A percentile compares a stretch with the other conserved stretches of the same genome.
Conservation (phyloP, 305 asterid species). For the Solanum hybrid region DNA sequence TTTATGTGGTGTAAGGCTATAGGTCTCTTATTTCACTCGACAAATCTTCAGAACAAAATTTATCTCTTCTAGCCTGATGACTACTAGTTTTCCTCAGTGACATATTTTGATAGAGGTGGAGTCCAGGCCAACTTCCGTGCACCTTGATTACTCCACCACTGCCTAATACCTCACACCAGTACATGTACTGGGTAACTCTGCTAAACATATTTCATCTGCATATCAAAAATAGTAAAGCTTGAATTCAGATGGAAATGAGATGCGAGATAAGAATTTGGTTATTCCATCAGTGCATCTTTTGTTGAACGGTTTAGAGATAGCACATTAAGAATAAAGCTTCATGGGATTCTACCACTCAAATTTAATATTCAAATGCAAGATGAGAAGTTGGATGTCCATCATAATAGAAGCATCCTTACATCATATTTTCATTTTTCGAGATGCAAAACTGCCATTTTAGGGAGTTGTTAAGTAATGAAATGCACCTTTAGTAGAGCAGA, state of each 20-base stretch:
- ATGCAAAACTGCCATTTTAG: neutral
- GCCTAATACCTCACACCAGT: neutral
- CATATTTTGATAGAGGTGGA: neutral
- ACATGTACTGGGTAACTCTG: neutral
- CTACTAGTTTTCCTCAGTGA: neutral
- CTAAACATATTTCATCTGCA: neutral
- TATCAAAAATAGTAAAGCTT: neutral
- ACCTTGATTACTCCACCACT: neutral
- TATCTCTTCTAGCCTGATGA: neutral
- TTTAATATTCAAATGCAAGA: neutral
- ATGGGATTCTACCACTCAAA: neutral
- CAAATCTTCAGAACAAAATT: neutral
- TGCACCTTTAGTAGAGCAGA: neutral
- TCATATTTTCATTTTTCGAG: neutral
- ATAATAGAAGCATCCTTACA: neutral
- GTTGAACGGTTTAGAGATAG: neutral
- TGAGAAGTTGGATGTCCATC: constrained; percentile 3
- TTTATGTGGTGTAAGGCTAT: neutral
- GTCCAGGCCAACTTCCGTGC: neutral
- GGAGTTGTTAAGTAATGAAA: neutral
- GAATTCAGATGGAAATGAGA: neutral
- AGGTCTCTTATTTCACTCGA: neutral
- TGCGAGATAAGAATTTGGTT: neutral
- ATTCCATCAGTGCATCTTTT: neutral
- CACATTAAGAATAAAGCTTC: neutral